Percentiles rank a stretch among this genome's conserved stretches.
Conservation (phyloP, 2,329 filamentous ascomycete genomes). For the Aspergillus viridinutans region DNA sequence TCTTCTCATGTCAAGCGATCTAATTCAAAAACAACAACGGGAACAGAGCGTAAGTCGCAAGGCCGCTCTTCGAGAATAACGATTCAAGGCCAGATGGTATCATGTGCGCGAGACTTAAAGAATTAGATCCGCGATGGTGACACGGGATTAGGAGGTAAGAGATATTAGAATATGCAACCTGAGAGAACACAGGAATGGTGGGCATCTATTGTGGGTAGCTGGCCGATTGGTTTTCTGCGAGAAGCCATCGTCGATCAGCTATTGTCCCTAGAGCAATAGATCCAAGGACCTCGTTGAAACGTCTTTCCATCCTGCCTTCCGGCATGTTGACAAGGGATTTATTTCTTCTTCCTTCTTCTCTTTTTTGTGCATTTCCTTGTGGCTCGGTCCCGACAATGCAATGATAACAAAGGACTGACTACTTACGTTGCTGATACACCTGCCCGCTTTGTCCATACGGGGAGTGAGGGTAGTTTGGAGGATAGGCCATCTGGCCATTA, state of each 20-base stretch:
- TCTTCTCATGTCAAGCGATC: slow-evolving; percentile 20
- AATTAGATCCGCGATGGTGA: slow-evolving; percentile 31
- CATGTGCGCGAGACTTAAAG: slow-evolving; percentile 29
- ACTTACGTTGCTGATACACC: slow-evolving; percentile 50
- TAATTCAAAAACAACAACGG: slow-evolving; percentile 20
- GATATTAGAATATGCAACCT: slow-evolving; percentile 29
- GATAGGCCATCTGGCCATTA: slow-evolving; percentile 47
- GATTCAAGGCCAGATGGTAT: slow-evolving; percentile 34
- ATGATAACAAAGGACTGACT: slow-evolving; percentile 23
- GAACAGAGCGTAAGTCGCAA: slow-evolving; percentile 23
- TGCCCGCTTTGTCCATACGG: slow-evolving; percentile 48
- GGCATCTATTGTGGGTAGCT: slow-evolving; percentile 35
- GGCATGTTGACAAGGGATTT: slow-evolving; percentile 7
- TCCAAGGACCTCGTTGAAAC: slow-evolving; percentile 13
- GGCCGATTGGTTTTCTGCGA: slow-evolving; percentile 33
- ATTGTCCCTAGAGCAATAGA: slow-evolving; percentile 19
- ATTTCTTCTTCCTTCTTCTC: slow-evolving; percentile 7
- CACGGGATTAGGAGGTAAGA: slow-evolving; percentile 31
- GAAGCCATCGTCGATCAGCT: slow-evolving; percentile 31
- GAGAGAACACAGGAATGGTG: slow-evolving; percentile 18
- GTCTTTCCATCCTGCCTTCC: slow-evolving; percentile 6
- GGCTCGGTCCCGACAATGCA: slow-evolving; percentile 19
- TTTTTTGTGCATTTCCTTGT: slow-evolving; percentile 11
- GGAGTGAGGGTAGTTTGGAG: slow-evolving; percentile 48
- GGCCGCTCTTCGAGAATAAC: slow-evolving; percentile 27